Base-by-base conservation (phyloP, 495 filamentous ascomycete genomes). In the Lasiosphaeria hispida region DNA sequence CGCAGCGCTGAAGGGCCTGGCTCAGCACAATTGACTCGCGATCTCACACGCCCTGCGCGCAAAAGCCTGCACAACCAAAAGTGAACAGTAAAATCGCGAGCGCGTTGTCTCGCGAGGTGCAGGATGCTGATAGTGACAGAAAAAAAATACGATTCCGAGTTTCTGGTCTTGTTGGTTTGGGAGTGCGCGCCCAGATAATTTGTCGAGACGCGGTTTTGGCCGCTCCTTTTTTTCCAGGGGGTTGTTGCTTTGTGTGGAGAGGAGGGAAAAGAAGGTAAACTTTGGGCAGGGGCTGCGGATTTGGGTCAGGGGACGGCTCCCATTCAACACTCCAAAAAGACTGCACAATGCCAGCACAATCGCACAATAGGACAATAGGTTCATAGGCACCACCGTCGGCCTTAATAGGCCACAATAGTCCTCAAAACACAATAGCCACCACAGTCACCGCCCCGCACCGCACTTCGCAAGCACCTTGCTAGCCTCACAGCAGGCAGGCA, bases 221-320 rank as follows among this genome's bases (percentile, higher is more conserved):
- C 23, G 52, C 52, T 59, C 34, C 51, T 39, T 43, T 60, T 55
- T 49, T 19, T n/a, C 15, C 18, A 44, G 42, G 57, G 42, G 57
- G 42, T 48, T 45, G 42, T 60, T 30, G 23, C 23, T 35, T 55
- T 55, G 57, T 60, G 40, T 48, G 43, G 35, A 38, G 57, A 48
- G 56, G 19, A 37, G 39, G 49, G 37, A 30, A 36, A 33, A 37
- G 36, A 17, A 54, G 50, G 35, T 35, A 55, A 55, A 36, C 33
- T 55, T 55, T 14, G 53, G 39, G 49, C 7, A 13, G 40, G 33
- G 39, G 57, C 13, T 30, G 37, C 10, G 10, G 39, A 58, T 52
- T 43, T 52, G 7, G 8, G 19, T 54, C 17, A 14, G 51, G 14
- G 3, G 18, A 43, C 23, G 39, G 11, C 36, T 41, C 50, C 48